These are phyloP conservation scores for Epicoccum sorghinum DNA, from an alignment of 2,329 filamentous ascomycete species.

Conservation along the genomic window DNA sequence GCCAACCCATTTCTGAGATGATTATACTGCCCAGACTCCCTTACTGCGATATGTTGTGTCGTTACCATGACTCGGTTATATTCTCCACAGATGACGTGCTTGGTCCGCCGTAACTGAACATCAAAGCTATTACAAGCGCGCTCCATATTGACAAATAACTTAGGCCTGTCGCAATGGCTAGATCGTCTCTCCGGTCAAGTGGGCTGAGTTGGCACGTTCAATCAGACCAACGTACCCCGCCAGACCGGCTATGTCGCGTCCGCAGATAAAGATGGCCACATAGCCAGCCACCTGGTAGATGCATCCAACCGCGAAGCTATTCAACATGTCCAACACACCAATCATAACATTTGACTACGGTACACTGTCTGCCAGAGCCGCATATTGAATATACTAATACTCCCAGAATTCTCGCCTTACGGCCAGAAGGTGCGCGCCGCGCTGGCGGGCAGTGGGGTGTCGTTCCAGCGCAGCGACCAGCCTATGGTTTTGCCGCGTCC, in stretches of 20 bases:
- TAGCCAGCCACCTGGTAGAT: background rate
- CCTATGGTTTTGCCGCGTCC: conserved; percentile 70
- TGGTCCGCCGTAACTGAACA: background rate
- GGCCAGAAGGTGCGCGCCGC: conserved; percentile 4
- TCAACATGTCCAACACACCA: background rate
- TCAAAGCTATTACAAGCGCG: background rate
- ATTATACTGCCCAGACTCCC: too few relatives aligned
- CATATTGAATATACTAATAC: background rate
- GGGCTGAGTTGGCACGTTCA: background rate
- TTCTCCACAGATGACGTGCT: conserved; percentile 7
- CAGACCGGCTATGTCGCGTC: background rate
- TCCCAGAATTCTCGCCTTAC: conserved; percentile 10
- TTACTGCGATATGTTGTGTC: too few relatives aligned
- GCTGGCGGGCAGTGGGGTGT: conserved; percentile 2
- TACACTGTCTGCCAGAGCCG: background rate
- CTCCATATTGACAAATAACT: background rate
- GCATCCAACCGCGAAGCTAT: background rate
- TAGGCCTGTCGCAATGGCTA: too few relatives aligned
- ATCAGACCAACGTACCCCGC: background rate
- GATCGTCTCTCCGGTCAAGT: too few relatives aligned
- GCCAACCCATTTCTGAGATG: too few relatives aligned
- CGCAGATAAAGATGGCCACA: background rate
- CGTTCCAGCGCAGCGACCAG: conserved; percentile 52
- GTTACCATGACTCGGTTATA: background rate
- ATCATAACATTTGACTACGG: conserved; percentile 13